Evolutionary conservation across 495 filamentous ascomycete genomes (phyloP).

Genomic region (Aspergillus mulundensis): DNA sequence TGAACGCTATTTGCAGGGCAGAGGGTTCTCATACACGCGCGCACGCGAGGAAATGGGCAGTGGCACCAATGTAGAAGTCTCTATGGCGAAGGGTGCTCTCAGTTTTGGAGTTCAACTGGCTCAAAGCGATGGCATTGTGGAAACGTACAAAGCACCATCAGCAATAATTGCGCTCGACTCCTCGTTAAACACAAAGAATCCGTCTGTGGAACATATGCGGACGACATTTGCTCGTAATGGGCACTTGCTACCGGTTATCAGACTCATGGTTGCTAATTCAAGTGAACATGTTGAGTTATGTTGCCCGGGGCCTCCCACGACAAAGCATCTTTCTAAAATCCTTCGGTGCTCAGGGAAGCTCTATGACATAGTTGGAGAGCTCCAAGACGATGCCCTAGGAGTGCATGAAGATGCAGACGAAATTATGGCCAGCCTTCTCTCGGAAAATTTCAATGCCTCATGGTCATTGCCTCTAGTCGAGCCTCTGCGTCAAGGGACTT

Average conservation of each 20-base stretch:
- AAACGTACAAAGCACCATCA: slow-evolving; percentile 40
- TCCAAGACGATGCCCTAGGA: slow-evolving; percentile 43
- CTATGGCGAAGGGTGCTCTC: slow-evolving; percentile 32
- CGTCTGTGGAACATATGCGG: slow-evolving; percentile 39
- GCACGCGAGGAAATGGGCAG: slow-evolving; percentile 36
- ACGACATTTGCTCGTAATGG: slow-evolving; percentile 40
- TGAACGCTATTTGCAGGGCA: slow-evolving; percentile 50
- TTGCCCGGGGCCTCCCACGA: slow-evolving; percentile 37
- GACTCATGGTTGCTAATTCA: slow-evolving; percentile 49
- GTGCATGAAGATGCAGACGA: slow-evolving; percentile 45
- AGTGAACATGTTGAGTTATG: slow-evolving; percentile 55
- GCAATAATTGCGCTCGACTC: slow-evolving; percentile 53
- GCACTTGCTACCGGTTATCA: slow-evolving; percentile 46
- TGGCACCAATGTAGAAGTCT: slow-evolving; percentile 31
- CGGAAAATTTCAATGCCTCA: slow-evolving; percentile 28
- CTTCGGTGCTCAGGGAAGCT: slow-evolving; percentile 37
- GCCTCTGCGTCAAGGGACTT: slow-evolving; percentile 29
- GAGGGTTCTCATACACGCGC: slow-evolving; percentile 40
- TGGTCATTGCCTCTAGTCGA: slow-evolving; percentile 46
- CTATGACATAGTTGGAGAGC: slow-evolving; percentile 43
- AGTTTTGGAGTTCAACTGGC: slow-evolving; percentile 46
- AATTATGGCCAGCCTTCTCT: slow-evolving; percentile 33
- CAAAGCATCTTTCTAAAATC: slow-evolving; percentile 37
- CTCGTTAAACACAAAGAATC: slow-evolving; percentile 39
- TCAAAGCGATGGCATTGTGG: slow-evolving; percentile 32